Conservation (phyloP, 352 stramenopile species). For the Saprolegnia diclina region DNA sequence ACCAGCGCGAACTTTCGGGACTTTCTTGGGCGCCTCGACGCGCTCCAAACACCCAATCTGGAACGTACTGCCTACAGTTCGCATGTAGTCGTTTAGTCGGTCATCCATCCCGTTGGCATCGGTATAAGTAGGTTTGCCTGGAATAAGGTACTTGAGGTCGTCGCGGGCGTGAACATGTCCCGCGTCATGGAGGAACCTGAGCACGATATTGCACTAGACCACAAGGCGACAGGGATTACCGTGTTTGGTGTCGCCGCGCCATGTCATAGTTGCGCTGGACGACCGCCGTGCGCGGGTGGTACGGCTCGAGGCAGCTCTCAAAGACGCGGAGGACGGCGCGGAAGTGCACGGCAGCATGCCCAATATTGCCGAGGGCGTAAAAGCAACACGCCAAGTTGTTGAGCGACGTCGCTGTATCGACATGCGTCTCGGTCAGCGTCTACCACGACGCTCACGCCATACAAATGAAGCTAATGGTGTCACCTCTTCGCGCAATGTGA, state of each 20-base stretch:
- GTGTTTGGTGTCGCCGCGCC: slow-evolving; percentile 13
- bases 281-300: slow-evolving; percentile 14
- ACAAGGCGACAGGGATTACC: neutral
- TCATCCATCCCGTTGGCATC: too few relatives aligned
- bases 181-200: slow-evolving; percentile 11
- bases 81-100: neutral
- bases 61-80: slow-evolving; percentile 22
- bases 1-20: neutral
- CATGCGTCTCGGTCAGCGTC: slow-evolving; percentile 32
- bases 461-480: neutral
- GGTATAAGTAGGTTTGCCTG: neutral
- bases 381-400: slow-evolving; percentile 74
- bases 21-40: neutral
- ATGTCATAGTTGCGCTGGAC: slow-evolving; percentile 15
- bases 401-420: slow-evolving; percentile 63
- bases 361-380: slow-evolving; percentile 33
- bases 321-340: neutral
- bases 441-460: too few relatives aligned
- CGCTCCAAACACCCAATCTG: slow-evolving; percentile 18
- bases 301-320: neutral
- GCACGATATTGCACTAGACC: neutral
- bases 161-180: slow-evolving; percentile 1
- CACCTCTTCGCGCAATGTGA: slow-evolving; percentile 36
- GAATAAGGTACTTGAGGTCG: slow-evolving; percentile 25
- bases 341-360: slow-evolving; percentile 34